phyloP scores from a whole-genome alignment of 495 filamentous ascomycete genomes.

The Rusavskia elegans region DNA sequence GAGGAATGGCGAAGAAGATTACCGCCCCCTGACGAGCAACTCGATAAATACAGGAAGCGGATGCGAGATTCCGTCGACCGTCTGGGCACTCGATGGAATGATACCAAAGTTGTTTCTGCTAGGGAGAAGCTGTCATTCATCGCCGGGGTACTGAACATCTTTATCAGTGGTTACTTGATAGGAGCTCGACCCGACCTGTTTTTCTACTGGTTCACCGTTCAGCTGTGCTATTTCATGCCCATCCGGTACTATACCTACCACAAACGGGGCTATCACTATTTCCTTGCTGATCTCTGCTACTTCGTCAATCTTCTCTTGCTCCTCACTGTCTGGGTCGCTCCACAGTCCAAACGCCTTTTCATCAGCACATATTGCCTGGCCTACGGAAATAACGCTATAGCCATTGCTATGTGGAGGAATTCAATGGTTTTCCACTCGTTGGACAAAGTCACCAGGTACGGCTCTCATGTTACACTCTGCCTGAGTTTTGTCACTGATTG shows the following conservation, averaged over 20 bases:
- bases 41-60: conserved; percentile 74
- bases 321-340: conserved; percentile 80
- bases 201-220: conserved; percentile 78
- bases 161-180: conserved; percentile 87
- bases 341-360: conserved; percentile 77
- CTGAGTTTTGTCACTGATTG: not conserved
- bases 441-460: conserved; percentile 79
- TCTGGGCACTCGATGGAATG: conserved; percentile 70
- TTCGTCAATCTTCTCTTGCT: conserved; percentile 85
- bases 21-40: conserved; percentile 76
- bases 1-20: conserved; percentile 74
- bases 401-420: conserved; percentile 99
- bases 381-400: conserved; percentile 90
- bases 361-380: conserved; percentile 86
- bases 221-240: conserved; percentile 89
- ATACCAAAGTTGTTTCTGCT: conserved; percentile 69
- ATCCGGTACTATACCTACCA: conserved; percentile 86
- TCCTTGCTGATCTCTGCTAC: conserved; percentile 92
- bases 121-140: conserved; percentile 96
- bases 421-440: conserved; percentile 94
- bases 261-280: conserved; percentile 86
- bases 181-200: conserved; percentile 75
- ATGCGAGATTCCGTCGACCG: conserved; percentile 82
- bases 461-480: not conserved
- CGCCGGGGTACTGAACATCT: conserved; percentile 87